Evolutionary conservation across 345 rosid genomes (phyloP).

Genomic region (Camelina laxa): DNA sequence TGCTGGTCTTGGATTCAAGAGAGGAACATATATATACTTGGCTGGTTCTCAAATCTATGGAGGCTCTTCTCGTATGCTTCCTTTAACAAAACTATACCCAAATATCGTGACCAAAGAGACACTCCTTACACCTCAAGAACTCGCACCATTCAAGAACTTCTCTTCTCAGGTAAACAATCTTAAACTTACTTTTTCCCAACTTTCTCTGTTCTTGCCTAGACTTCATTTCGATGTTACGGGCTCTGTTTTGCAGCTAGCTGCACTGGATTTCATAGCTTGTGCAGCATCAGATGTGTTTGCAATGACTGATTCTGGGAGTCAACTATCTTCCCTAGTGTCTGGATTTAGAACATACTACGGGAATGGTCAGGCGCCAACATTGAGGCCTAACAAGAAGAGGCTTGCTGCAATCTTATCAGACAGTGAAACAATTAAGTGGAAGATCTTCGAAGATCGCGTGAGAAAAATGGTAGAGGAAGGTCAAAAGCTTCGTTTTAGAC

Average conservation of each 20-base stretch:
- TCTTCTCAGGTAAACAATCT: constrained; percentile 66
- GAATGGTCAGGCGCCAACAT: constrained; percentile 62
- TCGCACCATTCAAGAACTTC: constrained; percentile 82
- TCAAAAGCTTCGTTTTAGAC: constrained; percentile 58
- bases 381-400: constrained; percentile 93
- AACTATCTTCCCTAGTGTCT: constrained; percentile 83
- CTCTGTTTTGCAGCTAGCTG: constrained; percentile 68
- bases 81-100: constrained; percentile 76
- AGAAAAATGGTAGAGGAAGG: constrained; percentile 81
- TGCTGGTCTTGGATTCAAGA: constrained; percentile 76
- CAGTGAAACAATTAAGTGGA: constrained; percentile 67
- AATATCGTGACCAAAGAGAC: constrained; percentile 87
- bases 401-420: constrained; percentile 73
- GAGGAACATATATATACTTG: constrained; percentile 70
- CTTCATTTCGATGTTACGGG: background rate
- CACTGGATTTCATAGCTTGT: constrained; percentile 86
- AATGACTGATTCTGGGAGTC: constrained; percentile 97
- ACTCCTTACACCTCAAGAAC: constrained; percentile 73
- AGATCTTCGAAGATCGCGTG: constrained; percentile 60
- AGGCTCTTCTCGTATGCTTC: constrained; percentile 68
- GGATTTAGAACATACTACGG: constrained; percentile 89
- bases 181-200: background rate
- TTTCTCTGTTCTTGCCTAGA: background rate
- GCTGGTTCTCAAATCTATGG: constrained; percentile 83
- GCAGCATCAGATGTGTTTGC: constrained; percentile 91